A percentile compares a stretch with the other conserved stretches of the same genome.
phyloP scores from a whole-genome alignment of 495 filamentous ascomycete species.

The Aspergillus baeticus region DNA sequence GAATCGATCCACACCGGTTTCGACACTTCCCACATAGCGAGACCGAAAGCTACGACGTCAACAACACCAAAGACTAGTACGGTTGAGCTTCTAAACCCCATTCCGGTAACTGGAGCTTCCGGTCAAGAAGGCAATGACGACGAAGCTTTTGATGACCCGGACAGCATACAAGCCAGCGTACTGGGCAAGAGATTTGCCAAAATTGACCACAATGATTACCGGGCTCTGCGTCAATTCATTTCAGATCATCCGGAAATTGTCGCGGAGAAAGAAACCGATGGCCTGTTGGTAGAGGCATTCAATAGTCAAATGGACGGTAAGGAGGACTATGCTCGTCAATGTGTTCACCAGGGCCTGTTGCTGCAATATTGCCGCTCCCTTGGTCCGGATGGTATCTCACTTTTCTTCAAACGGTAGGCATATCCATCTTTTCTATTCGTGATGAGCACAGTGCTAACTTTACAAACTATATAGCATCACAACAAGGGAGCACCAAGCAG shows the following conservation, averaged over 20 bases:
- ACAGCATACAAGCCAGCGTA: slow-evolving; percentile 69
- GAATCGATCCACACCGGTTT: slow-evolving; percentile 92
- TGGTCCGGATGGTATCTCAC: slow-evolving; percentile 79
- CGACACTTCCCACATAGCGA: slow-evolving; percentile 73
- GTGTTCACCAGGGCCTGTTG: slow-evolving; percentile 89
- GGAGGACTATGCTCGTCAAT: slow-evolving; percentile 76
- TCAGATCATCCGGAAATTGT: slow-evolving; percentile 71
- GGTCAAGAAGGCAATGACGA: slow-evolving; percentile 53
- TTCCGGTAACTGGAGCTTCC: slow-evolving; percentile 33
- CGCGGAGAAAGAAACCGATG: slow-evolving; percentile 86
- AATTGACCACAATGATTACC: slow-evolving; percentile 76
- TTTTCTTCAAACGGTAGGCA: slow-evolving; percentile 86
- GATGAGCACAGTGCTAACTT: background rate
- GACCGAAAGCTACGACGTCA: slow-evolving; percentile 46
- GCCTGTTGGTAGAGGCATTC: slow-evolving; percentile 86
- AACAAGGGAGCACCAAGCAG: slow-evolving; percentile 89
- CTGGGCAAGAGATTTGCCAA: slow-evolving; percentile 76
- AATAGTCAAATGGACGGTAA: slow-evolving; percentile 75
- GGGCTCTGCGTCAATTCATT: slow-evolving; percentile 71
- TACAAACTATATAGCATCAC: slow-evolving; percentile 60
- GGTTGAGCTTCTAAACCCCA: slow-evolving; percentile 83
- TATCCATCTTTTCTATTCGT: background rate
- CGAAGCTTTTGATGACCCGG: slow-evolving; percentile 64
- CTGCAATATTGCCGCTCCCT: slow-evolving; percentile 92
- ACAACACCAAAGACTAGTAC: slow-evolving; percentile 30